Conservation (phyloP, 2,329 filamentous ascomycete genomes). For the Macroventuria anomochaeta region DNA sequence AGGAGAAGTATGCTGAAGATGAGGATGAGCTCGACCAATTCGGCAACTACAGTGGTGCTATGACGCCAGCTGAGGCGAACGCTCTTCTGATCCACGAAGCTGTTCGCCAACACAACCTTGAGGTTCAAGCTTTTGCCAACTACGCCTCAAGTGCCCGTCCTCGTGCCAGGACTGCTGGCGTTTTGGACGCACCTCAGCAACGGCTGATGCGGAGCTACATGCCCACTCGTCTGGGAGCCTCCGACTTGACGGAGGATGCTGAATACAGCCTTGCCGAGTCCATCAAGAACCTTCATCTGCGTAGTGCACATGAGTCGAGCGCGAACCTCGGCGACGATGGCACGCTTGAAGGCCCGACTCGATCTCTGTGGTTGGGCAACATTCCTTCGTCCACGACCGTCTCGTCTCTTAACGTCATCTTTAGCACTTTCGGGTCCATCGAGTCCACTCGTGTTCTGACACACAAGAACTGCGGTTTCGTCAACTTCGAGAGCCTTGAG, state of each 20-base stretch:
- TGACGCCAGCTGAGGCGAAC: slow-evolving; percentile 66
- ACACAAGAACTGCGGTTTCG: slow-evolving; percentile 98
- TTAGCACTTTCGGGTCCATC: slow-evolving; percentile 90
- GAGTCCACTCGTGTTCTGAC: slow-evolving; percentile 91
- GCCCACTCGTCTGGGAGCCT: slow-evolving; percentile 70
- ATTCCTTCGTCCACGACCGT: slow-evolving; percentile 97
- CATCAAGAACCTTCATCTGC: slow-evolving; percentile 79
- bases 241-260: slow-evolving; percentile 78
- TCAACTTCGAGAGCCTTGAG: slow-evolving; percentile 93
- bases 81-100: slow-evolving; percentile 69
- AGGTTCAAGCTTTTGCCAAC: slow-evolving; percentile 89
- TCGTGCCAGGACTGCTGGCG: slow-evolving; percentile 87
- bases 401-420: slow-evolving; percentile 92
- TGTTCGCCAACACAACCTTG: slow-evolving; percentile 90
- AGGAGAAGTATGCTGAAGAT: slow-evolving; percentile 94
- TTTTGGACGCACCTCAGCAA: slow-evolving; percentile 77
- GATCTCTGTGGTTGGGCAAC: slow-evolving; percentile 94
- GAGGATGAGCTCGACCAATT: slow-evolving; percentile 80
- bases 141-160: slow-evolving; percentile 83
- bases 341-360: slow-evolving; percentile 85
- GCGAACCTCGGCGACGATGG: slow-evolving; percentile 77
- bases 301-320: slow-evolving; percentile 60
- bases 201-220: slow-evolving; percentile 73
- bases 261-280: slow-evolving; percentile 83
- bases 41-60: slow-evolving; percentile 63